phyloP scores from a whole-genome alignment of 2,329 filamentous ascomycete genomes.

The Penicillium freii region DNA sequence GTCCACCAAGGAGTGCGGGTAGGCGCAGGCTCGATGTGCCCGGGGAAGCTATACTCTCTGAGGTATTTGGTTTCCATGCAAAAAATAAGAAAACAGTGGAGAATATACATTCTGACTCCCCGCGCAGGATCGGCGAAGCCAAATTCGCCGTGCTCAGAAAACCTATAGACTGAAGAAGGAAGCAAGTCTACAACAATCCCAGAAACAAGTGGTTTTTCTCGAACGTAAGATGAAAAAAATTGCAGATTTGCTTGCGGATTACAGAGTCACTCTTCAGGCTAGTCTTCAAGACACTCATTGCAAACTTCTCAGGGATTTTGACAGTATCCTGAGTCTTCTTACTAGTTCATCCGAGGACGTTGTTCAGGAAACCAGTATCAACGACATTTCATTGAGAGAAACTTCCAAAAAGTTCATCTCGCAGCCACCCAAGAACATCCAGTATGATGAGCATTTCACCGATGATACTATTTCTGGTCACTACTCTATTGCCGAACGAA shows the following conservation, averaged over 20 bases:
- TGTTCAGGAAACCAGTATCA: not conserved
- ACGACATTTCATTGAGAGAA: not conserved
- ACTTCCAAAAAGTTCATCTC: not conserved
- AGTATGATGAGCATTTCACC: not conserved
- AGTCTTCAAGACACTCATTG: not conserved
- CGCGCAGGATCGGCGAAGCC: slow-evolving; percentile 1
- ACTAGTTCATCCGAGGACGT: not conserved
- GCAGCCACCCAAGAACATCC: not conserved
- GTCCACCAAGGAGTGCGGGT: not conserved
- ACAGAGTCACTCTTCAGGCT: not conserved
- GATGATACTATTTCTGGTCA: not conserved
- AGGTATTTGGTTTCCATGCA: not conserved
- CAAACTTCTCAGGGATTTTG: not conserved
- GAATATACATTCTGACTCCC: not conserved
- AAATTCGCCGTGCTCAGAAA: slow-evolving; percentile 2
- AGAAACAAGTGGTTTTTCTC: not conserved
- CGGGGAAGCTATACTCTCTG: not conserved
- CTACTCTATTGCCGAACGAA: not conserved
- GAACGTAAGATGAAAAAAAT: not conserved
- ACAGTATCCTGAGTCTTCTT: not conserved
- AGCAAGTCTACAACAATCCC: not conserved
- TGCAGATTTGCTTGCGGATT: not conserved
- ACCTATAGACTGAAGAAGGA: slow-evolving; percentile 4
- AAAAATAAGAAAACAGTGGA: not conserved
- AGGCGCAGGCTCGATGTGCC: slow-evolving; percentile 1